Conservation (phyloP, 2,329 filamentous ascomycete genomes). For the Arthrobotrys entomopaga region DNA sequence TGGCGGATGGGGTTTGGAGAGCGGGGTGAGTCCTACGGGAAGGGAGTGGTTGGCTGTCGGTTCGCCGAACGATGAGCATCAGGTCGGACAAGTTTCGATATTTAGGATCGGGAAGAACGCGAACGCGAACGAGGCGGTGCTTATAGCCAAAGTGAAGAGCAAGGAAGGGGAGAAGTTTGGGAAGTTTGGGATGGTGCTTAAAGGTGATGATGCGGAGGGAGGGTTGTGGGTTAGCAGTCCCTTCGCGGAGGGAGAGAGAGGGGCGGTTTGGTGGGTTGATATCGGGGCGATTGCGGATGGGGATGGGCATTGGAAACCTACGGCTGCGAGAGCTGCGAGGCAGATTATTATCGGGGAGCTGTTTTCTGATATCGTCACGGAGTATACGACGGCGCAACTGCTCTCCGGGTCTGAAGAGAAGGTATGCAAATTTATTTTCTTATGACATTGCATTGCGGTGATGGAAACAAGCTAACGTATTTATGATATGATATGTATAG, state of each 20-base stretch:
- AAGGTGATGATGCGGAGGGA: conserved; percentile 38
- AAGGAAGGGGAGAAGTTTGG: conserved; percentile 41
- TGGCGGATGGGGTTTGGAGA: conserved; percentile 51
- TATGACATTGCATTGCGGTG: not conserved
- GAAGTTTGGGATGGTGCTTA: conserved; percentile 56
- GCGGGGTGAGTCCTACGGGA: conserved; percentile 35
- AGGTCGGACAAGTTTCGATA: conserved; percentile 54
- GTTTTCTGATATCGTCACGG: conserved; percentile 5
- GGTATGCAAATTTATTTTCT: conserved; percentile 18
- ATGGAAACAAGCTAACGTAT: not conserved
- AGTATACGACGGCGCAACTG: conserved; percentile 34
- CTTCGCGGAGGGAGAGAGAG: conserved; percentile 55
- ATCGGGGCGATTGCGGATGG: conserved; percentile 47
- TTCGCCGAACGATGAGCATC: conserved; percentile 52
- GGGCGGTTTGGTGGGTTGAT: conserved; percentile 58
- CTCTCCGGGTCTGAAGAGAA: conserved; percentile 53
- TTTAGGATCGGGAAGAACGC: conserved; percentile 46
- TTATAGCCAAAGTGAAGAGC: conserved; percentile 49
- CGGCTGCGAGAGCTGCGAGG: conserved; percentile 3
- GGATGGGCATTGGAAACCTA: conserved; percentile 12
- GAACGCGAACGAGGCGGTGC: conserved; percentile 11
- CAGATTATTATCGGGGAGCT: conserved; percentile 2
- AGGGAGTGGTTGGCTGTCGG: conserved; percentile 56
- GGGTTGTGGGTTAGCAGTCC: conserved; percentile 56
- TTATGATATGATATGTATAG: no score